phyloP scores from a whole-genome alignment of 2,329 filamentous ascomycete genomes.

The Claviceps sp. region DNA sequence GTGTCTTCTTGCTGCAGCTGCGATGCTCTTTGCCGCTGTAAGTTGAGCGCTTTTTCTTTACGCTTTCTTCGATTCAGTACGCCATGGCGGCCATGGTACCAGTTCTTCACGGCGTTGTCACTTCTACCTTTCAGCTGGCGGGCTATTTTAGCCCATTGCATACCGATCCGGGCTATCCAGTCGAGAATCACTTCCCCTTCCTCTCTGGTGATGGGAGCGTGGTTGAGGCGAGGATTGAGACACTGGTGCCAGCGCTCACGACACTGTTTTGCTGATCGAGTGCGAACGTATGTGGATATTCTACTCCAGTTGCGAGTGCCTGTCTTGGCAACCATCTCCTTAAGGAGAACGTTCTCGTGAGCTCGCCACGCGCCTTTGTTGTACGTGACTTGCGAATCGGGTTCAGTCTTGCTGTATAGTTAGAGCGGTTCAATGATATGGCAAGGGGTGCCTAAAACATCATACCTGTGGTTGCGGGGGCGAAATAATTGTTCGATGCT shows the following conservation, averaged over 20 bases:
- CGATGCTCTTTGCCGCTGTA: no score
- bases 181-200: conserved; percentile 64
- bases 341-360: conserved; percentile 58
- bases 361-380: conserved; percentile 70
- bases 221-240: conserved; percentile 62
- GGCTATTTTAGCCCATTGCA: conserved; percentile 88
- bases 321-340: no score
- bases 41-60: no score
- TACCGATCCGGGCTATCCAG: conserved; percentile 65
- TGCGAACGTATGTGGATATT: conserved; percentile 62
- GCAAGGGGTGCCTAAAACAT: neutral
- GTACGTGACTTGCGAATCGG: conserved; percentile 7
- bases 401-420: neutral
- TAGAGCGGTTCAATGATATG: neutral
- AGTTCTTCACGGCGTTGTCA: conserved; percentile 95
- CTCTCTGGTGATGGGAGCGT: conserved; percentile 58
- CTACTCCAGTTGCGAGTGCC: conserved; percentile 80
- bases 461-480: neutral
- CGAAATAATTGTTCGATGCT: neutral
- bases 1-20: no score
- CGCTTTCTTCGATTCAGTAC: no score
- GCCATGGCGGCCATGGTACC: no score
- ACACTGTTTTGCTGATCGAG: conserved; percentile 85
- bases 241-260: conserved; percentile 91
- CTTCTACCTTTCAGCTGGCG: conserved; percentile 69